Evolutionary conservation across 768 basidiomycete species (phyloP), one percentile per base, ranked within the genome.

Genomic region (Hebeloma cylindrosporum): DNA sequence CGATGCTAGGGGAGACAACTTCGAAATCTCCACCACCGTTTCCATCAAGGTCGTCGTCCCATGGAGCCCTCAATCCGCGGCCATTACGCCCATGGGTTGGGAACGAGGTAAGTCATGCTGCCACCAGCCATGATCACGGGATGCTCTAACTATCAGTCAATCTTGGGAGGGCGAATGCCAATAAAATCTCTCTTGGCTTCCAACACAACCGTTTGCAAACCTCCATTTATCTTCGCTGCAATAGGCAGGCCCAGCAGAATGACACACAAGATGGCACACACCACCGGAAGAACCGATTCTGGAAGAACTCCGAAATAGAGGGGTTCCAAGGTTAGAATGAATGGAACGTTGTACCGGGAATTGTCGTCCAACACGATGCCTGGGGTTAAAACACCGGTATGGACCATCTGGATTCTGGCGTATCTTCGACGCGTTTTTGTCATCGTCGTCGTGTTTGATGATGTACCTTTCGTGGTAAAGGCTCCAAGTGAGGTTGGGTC

Each of bases 281-380:
- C 44, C 2, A 66, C 62, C 1, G 73, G 70, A 7, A 68, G 39
- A n/a, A 83, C 59, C 0, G 81, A 75, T 13, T 70, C 68, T 7
- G 85, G 85, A 21, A 88, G 59, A 17, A 82, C 60, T 11, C 79
- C 81, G n/a, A 80, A 55, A 43, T 77, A 70, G 1, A 80, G 61
- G 20, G 80, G 85, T 53, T 88, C 85, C 32, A 87, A 57, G 14
- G 69, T 61, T 11, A 86, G 52, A 43, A 71, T 60, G 51, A 86
- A 70, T 3, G 82, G 70, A 4, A 85, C 72, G 0, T 58, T 40
- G 18, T 55, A 50, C n/a, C 52, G 66, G 10, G 41, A 47, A 11
- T 53, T 32, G 22, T 54, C 48, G n/a, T 50, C 51, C 21, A 54
- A 29, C 29, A 51, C 43, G 40, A 51, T 31, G 25, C 47, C 47